Percentiles rank a stretch among this genome's conserved stretches.
These are phyloP conservation scores for Collybiopsis luxurians DNA, from an alignment of 768 basidiomycete genomes.

Conservation along the genomic window DNA sequence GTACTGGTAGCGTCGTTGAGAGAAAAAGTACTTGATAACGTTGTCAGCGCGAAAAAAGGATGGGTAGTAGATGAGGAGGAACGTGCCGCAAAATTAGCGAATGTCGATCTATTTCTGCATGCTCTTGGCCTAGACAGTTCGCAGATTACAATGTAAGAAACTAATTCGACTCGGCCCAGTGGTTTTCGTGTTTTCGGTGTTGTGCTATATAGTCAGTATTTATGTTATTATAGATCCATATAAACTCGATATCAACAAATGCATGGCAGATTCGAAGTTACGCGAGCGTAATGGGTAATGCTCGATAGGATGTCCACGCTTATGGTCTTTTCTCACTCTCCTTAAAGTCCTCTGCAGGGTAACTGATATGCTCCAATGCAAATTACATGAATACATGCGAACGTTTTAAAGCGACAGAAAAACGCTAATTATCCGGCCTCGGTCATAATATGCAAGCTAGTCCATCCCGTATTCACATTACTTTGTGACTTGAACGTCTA, in stretches of 20 bases:
- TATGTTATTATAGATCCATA: background rate
- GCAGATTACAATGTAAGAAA: constrained; percentile 60
- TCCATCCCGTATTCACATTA: too few species aligned
- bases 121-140: constrained; percentile 73
- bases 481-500: background rate
- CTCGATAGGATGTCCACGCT: too few species aligned
- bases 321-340: too few species aligned
- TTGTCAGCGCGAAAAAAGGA: constrained; percentile 74
- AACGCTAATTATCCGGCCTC: too few species aligned
- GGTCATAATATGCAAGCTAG: too few species aligned
- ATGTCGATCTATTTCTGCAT: constrained; percentile 90
- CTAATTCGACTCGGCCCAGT: background rate
- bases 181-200: background rate
- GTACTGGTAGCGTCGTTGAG: constrained; percentile 79
- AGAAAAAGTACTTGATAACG: constrained; percentile 93
- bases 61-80: constrained; percentile 73
- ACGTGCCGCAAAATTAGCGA: constrained; percentile 74
- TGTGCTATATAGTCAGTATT: background rate
- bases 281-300: too few species aligned
- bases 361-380: too few species aligned
- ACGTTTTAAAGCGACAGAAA: too few species aligned
- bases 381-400: too few species aligned
- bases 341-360: too few species aligned
- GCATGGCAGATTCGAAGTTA: too few species aligned
- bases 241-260: too few species aligned